Percentiles rank a stretch among this genome's conserved stretches.
These are phyloP conservation scores for Ascosphaera aggregata DNA, from an alignment of 2,329 filamentous ascomycete species.

Conservation along the genomic window DNA sequence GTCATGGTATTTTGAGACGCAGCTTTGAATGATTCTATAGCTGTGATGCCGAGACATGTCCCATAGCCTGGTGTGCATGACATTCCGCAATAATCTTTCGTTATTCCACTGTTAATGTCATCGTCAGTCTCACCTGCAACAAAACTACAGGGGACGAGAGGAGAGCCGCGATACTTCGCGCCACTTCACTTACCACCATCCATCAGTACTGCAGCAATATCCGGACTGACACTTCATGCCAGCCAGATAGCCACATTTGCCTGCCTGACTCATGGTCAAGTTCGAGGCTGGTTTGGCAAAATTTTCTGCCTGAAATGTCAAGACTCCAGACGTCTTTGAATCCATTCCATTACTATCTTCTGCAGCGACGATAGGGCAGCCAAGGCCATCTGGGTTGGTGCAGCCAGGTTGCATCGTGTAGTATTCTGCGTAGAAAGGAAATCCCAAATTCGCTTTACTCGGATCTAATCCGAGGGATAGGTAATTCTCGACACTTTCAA, in stretches of 20 bases:
- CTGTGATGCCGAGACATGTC: conserved; percentile 22
- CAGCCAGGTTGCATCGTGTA: conserved; percentile 33
- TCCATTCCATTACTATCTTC: conserved; percentile 39
- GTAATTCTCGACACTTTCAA: conserved; percentile 34
- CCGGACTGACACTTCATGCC: conserved; percentile 11
- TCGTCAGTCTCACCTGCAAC: conserved; percentile 2
- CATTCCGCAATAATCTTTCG: conserved; percentile 11
- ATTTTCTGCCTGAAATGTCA: conserved; percentile 24
- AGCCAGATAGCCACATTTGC: conserved; percentile 13
- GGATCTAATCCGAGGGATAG: conserved; percentile 30
- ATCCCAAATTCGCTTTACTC: conserved; percentile 37
- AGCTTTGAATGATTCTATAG: conserved; percentile 32
- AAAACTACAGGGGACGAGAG: background rate
- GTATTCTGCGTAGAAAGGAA: conserved; percentile 48
- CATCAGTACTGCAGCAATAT: conserved; percentile 15
- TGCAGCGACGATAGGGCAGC: conserved; percentile 34
- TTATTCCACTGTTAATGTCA: conserved; percentile 11
- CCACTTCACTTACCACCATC: conserved; percentile 12
- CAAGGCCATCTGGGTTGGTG: conserved; percentile 22
- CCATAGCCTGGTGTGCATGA: conserved; percentile 18
- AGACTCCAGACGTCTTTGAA: conserved; percentile 26
- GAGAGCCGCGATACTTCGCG: too few relatives aligned
- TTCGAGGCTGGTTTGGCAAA: conserved; percentile 3
- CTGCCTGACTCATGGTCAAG: conserved; percentile 5
- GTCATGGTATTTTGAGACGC: conserved; percentile 30